Evolutionary conservation across 2,329 filamentous ascomycete genomes (phyloP).

Genomic region (Trichoderma lentiforme): DNA sequence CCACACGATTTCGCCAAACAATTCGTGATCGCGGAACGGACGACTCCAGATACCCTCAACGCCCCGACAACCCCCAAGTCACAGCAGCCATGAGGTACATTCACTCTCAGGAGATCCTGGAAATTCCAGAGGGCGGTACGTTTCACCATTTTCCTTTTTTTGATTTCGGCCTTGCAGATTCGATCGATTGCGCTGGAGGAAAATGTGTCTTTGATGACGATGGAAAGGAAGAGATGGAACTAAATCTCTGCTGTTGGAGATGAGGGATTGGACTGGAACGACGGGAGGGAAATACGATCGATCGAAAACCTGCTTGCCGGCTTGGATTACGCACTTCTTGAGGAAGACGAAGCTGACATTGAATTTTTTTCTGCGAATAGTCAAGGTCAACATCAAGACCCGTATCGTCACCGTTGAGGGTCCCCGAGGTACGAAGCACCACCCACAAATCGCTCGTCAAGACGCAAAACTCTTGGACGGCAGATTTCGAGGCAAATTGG

Average conservation of each 20-base stretch:
- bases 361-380: conserved; percentile 49
- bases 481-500: neutral
- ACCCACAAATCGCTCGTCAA: neutral
- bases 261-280: neutral
- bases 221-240: neutral
- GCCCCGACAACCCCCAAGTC: conserved; percentile 43
- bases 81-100: conserved; percentile 98
- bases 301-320: neutral
- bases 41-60: conserved; percentile 40
- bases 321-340: neutral
- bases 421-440: conserved; percentile 67
- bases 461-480: neutral
- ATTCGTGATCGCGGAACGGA: conserved; percentile 36
- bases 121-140: conserved; percentile 95
- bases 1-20: conserved; percentile 42
- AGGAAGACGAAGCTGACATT: conserved; percentile 22
- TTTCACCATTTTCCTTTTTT: conserved; percentile 34
- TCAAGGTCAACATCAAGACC: conserved; percentile 98
- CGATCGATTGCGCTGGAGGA: conserved; percentile 11
- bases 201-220: neutral
- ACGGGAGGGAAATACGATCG: neutral
- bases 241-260: neutral
- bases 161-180: neutral
- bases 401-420: conserved; percentile 95
- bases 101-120: conserved; percentile 93